These are phyloP conservation scores for Trifolium dubium DNA, from an alignment of 306 rosid genomes.

Conservation along the genomic window DNA sequence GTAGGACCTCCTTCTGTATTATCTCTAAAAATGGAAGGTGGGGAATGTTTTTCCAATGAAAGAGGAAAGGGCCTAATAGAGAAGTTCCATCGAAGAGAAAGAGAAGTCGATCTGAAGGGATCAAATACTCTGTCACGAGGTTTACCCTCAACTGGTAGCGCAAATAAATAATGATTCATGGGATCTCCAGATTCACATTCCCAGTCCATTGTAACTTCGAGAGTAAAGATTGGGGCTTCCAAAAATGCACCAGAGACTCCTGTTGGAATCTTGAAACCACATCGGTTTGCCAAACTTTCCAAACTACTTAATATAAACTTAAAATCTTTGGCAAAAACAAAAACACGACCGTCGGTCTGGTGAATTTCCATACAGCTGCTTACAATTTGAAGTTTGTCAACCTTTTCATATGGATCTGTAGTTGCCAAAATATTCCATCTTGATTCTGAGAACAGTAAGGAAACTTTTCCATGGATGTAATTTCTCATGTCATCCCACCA, in stretches of 20 bases:
- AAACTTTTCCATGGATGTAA: constrained; percentile 88
- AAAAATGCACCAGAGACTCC: constrained; percentile 75
- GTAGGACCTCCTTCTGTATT: constrained; percentile 57
- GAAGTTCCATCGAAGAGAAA: constrained; percentile 90
- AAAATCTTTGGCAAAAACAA: constrained; percentile 75
- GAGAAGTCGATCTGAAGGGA: constrained; percentile 93
- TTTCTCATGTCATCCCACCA: constrained; percentile 99
- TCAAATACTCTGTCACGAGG: constrained; percentile 83
- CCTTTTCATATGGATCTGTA: constrained; percentile 96
- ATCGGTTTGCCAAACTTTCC: constrained; percentile 85
- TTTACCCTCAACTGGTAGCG: constrained; percentile 82
- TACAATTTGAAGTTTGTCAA: constrained; percentile 81
- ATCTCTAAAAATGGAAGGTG: constrained; percentile 48
- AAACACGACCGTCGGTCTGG: constrained; percentile 88
- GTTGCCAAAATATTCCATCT: constrained; percentile 77
- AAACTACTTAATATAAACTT: constrained; percentile 82
- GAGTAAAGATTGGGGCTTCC: constrained; percentile 78
- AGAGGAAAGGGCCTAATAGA: constrained; percentile 73
- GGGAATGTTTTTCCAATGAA: constrained; percentile 54
- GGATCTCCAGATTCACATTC: constrained; percentile 93
- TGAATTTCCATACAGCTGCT: constrained; percentile 75
- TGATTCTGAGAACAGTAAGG: constrained; percentile 72
- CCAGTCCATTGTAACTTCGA: constrained; percentile 95
- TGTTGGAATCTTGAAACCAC: constrained; percentile 79
- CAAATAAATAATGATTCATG: constrained; percentile 87